Evolutionary conservation across 306 rosid genomes (phyloP).

Genomic region (Ceratonia siliqua): DNA sequence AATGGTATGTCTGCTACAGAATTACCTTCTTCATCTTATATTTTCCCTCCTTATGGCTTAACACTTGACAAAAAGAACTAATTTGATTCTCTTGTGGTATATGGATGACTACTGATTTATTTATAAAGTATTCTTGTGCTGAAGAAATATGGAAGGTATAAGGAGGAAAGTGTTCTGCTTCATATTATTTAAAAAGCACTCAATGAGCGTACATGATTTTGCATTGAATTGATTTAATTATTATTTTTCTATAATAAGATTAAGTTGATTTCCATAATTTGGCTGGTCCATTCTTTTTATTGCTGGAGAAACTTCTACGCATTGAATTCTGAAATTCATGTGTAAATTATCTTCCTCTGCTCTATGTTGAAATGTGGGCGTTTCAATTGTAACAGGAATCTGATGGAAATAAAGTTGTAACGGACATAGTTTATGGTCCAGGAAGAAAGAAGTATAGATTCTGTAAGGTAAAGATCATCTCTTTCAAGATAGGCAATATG

Average conservation of each 20-base stretch:
- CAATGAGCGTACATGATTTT: neutral
- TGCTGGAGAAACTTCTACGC: neutral
- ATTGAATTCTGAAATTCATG: constrained; percentile 5
- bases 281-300: neutral
- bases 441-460: constrained; percentile 67
- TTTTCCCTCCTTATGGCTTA: neutral
- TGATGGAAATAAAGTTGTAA: constrained; percentile 75
- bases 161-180: constrained; percentile 13
- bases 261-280: neutral
- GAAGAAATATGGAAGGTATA: neutral
- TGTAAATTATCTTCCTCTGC: constrained; percentile 13
- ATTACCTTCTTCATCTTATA: neutral
- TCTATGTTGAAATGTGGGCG: constrained; percentile 19
- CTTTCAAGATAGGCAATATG: neutral
- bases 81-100: constrained; percentile 5
- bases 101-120: neutral
- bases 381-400: constrained; percentile 53
- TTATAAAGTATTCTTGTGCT: neutral
- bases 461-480: constrained; percentile 63
- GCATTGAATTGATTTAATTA: neutral
- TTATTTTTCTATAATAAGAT: neutral
- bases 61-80: neutral
- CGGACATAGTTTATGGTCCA: constrained; percentile 61
- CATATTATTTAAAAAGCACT: neutral
- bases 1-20: constrained; percentile 46